Evolutionary conservation across 2,329 filamentous ascomycete species (phyloP), one percentile per base, ranked within the genome.

Genomic region (Magnaporthiopsis incrustans): DNA sequence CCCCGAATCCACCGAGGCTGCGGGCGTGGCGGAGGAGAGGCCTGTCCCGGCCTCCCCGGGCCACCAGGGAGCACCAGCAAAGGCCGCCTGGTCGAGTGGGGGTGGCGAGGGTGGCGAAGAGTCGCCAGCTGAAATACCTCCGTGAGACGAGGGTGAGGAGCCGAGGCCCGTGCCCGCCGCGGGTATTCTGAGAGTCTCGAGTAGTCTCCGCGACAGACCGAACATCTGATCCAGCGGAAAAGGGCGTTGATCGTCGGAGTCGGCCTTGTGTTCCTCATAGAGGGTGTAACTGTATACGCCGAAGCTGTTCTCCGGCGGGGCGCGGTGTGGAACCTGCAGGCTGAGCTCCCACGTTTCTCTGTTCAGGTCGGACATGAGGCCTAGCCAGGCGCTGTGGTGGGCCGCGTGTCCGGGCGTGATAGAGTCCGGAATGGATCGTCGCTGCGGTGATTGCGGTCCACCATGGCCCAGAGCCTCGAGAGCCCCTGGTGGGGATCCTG

Each of bases 201-300:
- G 71, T 10, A 78, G 73, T 7, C 69, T 64, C 10, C 73, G 73
- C 5, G 77, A 78, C 30, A 78, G 70, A 63, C 75, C 71, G 68
- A 78, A 79, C 69, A 79, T 74, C 50, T 74, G 73, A 59, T 78
- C 75, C 44, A 79, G 73, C 3, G 77, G 76, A 59, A 79, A 79
- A 69, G 73, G 64, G 66, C 65, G 30, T 63, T 65, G 57, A 66
- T 71, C 22, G 2, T 53, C 44, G 44, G 44, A 11, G 44, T 7
- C 44, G n/a, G 44, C 18, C 22, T 53, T 53, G 14, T 25, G 1
- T 22, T 25, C 44, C 6, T 53, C 6, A 11, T 53, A 25, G n/a
- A 25, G 11, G 22, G 44, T 53, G n/a, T 53, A n/a, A 6, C 10
- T 53, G 44, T n/a, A 10, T n/a, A 25, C 18, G 18, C 44, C 44